phyloP scores from a whole-genome alignment of 129 eudicot genomes.

The Escallonia herrerae region DNA sequence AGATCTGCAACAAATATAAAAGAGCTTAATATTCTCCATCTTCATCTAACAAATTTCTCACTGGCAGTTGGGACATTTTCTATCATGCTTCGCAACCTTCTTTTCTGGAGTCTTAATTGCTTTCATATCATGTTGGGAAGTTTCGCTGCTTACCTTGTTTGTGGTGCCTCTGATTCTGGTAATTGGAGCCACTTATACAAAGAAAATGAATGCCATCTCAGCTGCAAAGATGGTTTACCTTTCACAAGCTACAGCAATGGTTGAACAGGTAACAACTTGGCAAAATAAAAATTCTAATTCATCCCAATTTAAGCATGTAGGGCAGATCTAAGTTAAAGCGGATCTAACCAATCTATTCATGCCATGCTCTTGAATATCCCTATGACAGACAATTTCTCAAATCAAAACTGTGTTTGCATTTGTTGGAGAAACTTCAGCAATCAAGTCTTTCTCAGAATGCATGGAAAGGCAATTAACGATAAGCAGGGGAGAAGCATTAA shows the following conservation, averaged over 20 bases:
- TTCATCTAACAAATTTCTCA: slow-evolving; percentile 10
- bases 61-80: slow-evolving; percentile 70
- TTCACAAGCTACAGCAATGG: slow-evolving; percentile 70
- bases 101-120: slow-evolving; percentile 71
- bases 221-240: slow-evolving; percentile 52
- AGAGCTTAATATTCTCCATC: background rate
- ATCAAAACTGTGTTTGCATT: slow-evolving; percentile 81
- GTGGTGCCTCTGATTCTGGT: slow-evolving; percentile 77
- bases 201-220: slow-evolving; percentile 66
- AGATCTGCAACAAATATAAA: background rate
- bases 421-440: slow-evolving; percentile 72
- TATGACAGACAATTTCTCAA: slow-evolving; percentile 62
- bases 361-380: background rate
- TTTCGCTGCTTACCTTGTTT: slow-evolving; percentile 64
- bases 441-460: slow-evolving; percentile 57
- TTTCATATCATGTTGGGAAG: slow-evolving; percentile 72
- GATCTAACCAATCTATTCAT: background rate
- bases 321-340: background rate
- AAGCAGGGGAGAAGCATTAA: slow-evolving; percentile 63
- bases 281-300: background rate
- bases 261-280: slow-evolving; percentile 53
- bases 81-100: slow-evolving; percentile 68
- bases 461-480: slow-evolving; percentile 43
- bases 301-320: background rate
- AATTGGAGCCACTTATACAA: slow-evolving; percentile 77